Conservation (phyloP, 2,329 filamentous ascomycete species). For the Neofusicoccum cordaticola region DNA sequence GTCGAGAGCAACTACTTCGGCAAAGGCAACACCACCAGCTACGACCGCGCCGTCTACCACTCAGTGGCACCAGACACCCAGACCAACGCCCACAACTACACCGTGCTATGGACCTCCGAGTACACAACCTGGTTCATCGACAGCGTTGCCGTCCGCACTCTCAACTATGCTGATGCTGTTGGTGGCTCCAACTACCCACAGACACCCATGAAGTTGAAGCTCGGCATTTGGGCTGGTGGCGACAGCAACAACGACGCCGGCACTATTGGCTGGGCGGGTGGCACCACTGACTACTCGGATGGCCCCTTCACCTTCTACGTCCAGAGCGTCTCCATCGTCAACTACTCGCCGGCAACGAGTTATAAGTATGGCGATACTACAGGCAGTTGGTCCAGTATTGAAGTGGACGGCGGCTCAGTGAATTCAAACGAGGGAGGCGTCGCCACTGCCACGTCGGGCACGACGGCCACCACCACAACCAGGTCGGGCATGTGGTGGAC, state of each 20-base stretch:
- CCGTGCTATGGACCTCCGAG: conserved; percentile 63
- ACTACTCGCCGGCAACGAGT: conserved; percentile 44
- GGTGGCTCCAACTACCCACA: conserved; percentile 63
- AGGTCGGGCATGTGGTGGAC: conserved; percentile 17
- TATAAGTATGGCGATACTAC: conserved; percentile 44
- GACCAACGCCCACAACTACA: conserved; percentile 60
- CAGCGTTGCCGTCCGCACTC: conserved; percentile 58
- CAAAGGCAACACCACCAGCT: conserved; percentile 63
- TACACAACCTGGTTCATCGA: conserved; percentile 66
- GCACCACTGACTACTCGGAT: conserved; percentile 41
- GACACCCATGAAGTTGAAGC: conserved; percentile 60
- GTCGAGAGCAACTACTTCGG: conserved; percentile 71
- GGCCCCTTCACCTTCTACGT: conserved; percentile 47
- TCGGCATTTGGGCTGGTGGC: conserved; percentile 42
- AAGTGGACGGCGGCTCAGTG: conserved; percentile 23
- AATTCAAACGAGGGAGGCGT: conserved; percentile 19
- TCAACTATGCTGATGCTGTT: conserved; percentile 51
- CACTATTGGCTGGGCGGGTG: conserved; percentile 63
- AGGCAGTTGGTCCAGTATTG: conserved; percentile 44
- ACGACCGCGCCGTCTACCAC: conserved; percentile 63
- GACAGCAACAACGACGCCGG: conserved; percentile 43
- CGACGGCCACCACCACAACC: neutral
- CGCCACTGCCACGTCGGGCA: neutral
- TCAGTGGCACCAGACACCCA: conserved; percentile 46
- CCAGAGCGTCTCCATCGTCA: conserved; percentile 42